phyloP scores from a whole-genome alignment of 129 eudicot species.

The Erigeron canadensis region DNA sequence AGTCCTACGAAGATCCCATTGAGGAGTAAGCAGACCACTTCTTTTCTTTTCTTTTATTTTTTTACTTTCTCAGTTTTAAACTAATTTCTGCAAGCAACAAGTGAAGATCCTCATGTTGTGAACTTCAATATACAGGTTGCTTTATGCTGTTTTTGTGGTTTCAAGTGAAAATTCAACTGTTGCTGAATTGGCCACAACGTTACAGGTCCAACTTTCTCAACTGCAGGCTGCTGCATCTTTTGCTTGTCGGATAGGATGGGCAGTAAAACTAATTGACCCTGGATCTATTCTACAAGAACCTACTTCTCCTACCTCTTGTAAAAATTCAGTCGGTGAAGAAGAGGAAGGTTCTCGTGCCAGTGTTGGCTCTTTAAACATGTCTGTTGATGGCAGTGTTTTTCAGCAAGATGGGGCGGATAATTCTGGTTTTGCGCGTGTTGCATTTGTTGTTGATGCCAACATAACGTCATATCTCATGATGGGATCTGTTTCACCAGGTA shows the following conservation, averaged over 20 bases:
- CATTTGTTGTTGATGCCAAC: constrained; percentile 97
- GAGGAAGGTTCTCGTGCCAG: constrained; percentile 63
- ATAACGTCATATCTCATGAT: constrained; percentile 99
- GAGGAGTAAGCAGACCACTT: constrained; percentile 74
- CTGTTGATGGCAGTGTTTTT: constrained; percentile 55
- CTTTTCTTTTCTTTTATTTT: neutral
- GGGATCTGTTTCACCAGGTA: constrained; percentile 99
- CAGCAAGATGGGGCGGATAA: constrained; percentile 68
- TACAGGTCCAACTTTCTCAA: constrained; percentile 94
- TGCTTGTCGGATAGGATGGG: constrained; percentile 97
- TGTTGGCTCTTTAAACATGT: constrained; percentile 52
- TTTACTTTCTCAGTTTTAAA: neutral
- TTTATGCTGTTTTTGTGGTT: constrained; percentile 98
- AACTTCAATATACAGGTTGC: constrained; percentile 63
- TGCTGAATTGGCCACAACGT: constrained; percentile 84
- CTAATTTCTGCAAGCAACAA: constrained; percentile 20
- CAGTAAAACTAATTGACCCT: constrained; percentile 86
- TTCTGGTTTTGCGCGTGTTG: constrained; percentile 73
- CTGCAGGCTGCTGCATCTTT: constrained; percentile 98
- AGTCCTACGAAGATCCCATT: constrained; percentile 96
- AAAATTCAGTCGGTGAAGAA: constrained; percentile 50
- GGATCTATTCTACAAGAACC: constrained; percentile 87
- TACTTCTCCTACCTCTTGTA: constrained; percentile 48
- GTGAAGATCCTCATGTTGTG: constrained; percentile 25
- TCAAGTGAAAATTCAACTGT: constrained; percentile 98